Conservation (phyloP, 1,139 yeast genomes). For the Debaryomycetaceae sp. region DNA sequence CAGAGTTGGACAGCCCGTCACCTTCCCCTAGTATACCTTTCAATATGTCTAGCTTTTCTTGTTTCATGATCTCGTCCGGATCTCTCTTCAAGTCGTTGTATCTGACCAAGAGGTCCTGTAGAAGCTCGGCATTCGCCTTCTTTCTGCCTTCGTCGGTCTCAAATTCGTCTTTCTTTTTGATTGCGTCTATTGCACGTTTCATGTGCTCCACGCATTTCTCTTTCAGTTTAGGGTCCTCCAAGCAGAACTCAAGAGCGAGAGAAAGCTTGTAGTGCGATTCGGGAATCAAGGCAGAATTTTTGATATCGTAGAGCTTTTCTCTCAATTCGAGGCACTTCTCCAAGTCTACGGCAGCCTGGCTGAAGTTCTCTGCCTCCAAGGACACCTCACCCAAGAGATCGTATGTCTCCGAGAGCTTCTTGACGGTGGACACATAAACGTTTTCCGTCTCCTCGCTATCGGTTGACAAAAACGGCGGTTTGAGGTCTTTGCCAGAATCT, state of each 20-base stretch:
- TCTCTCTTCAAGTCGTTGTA: slow-evolving; percentile 52
- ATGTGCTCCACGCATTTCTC: slow-evolving; percentile 56
- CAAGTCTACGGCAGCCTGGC: slow-evolving; percentile 71
- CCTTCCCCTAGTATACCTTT: slow-evolving; percentile 60
- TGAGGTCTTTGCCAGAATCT: slow-evolving; percentile 11
- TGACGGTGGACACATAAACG: slow-evolving; percentile 33
- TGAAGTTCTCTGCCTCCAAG: slow-evolving; percentile 78
- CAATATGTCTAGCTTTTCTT: slow-evolving; percentile 56
- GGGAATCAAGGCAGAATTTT: slow-evolving; percentile 58
- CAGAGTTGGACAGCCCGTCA: slow-evolving; percentile 4
- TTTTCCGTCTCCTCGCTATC: slow-evolving; percentile 32
- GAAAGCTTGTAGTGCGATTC: slow-evolving; percentile 84
- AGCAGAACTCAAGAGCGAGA: slow-evolving; percentile 69
- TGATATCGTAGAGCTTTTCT: slow-evolving; percentile 45
- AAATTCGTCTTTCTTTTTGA: slow-evolving; percentile 37
- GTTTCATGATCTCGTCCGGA: slow-evolving; percentile 47
- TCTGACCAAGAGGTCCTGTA: slow-evolving; percentile 52
- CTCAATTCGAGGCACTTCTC: slow-evolving; percentile 55
- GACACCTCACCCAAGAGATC: slow-evolving; percentile 88
- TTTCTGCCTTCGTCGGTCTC: slow-evolving; percentile 30
- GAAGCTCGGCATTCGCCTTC: slow-evolving; percentile 47
- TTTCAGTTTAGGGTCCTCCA: slow-evolving; percentile 48
- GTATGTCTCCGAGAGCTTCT: slow-evolving; percentile 69
- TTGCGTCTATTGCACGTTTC: slow-evolving; percentile 58
- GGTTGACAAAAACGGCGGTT: slow-evolving; percentile 29